Evolutionary conservation across 2,329 filamentous ascomycete genomes (phyloP).

Genomic region (Pseudogymnoascus sp.): DNA sequence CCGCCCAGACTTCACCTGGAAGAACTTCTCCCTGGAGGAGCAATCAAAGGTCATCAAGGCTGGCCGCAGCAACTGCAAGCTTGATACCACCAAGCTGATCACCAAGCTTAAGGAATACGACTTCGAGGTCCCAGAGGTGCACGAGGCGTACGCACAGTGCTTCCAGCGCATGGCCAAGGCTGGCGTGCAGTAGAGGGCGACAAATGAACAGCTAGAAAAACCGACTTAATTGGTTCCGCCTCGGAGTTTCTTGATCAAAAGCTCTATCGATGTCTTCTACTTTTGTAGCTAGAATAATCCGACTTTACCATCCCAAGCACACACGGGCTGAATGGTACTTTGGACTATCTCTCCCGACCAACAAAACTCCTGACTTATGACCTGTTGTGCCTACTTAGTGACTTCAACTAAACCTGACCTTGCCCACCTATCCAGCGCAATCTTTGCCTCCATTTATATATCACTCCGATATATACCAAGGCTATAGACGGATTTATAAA

Average conservation of each 20-base stretch:
- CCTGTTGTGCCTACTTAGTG: background rate
- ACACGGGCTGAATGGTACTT: background rate
- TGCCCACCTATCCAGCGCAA: background rate
- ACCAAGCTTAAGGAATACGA: constrained; percentile 51
- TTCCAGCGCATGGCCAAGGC: constrained; percentile 55
- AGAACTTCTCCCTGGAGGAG: constrained; percentile 58
- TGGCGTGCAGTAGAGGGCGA: constrained; percentile 37
- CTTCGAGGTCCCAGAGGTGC: constrained; percentile 50
- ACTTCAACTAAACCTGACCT: background rate
- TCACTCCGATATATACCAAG: background rate
- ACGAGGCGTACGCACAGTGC: constrained; percentile 51
- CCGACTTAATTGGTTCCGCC: background rate
- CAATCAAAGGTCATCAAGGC: constrained; percentile 60
- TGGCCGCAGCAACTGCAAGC: constrained; percentile 55
- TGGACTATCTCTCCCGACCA: background rate
- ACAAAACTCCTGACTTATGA: background rate
- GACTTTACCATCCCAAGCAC: background rate
- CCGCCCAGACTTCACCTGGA: constrained; percentile 50
- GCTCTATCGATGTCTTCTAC: background rate
- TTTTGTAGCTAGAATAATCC: constrained; percentile 6
- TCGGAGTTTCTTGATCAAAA: background rate
- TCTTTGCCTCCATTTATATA: background rate
- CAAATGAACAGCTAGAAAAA: constrained; percentile 5
- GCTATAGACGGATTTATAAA: background rate
- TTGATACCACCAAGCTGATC: constrained; percentile 54